phyloP scores from a whole-genome alignment of 768 basidiomycete genomes.

The Paxillus ammoniavirescens region DNA sequence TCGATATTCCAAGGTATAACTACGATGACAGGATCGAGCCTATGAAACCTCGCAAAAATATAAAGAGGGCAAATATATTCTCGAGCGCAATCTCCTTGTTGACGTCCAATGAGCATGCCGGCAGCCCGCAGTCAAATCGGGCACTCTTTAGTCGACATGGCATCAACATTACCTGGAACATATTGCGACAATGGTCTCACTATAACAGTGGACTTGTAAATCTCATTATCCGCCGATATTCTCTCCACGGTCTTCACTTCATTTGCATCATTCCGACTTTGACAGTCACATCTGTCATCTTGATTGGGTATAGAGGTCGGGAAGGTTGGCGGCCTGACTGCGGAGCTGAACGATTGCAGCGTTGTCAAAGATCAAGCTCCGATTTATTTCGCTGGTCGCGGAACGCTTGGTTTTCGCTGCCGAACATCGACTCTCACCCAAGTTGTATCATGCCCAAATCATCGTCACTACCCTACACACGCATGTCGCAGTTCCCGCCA shows the following conservation, averaged over 20 bases:
- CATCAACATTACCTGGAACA: constrained; percentile 11
- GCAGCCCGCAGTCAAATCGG: constrained; percentile 3
- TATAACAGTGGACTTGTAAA: constrained; percentile 15
- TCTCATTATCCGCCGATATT: constrained; percentile 5
- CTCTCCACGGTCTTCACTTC: constrained; percentile 17
- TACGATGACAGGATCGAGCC: constrained; percentile 73
- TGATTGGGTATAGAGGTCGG: constrained; percentile 23
- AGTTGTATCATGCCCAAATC: constrained; percentile 18
- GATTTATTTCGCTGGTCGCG: constrained; percentile 1
- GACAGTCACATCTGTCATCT: constrained; percentile 22
- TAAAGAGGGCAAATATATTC: constrained; percentile 98
- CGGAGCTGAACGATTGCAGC: constrained; percentile 1
- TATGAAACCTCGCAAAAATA: constrained; percentile 91
- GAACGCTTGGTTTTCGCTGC: constrained; percentile 9
- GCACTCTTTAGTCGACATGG: constrained; percentile 5
- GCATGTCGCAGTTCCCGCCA: not conserved
- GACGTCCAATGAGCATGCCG: constrained; percentile 68
- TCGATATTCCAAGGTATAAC: constrained; percentile 2
- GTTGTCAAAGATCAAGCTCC: not conserved
- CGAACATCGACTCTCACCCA: constrained; percentile 11
- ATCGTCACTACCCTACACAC: constrained; percentile 13
- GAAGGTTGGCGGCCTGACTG: constrained; percentile 7
- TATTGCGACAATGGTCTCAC: constrained; percentile 12
- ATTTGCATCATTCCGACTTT: constrained; percentile 12
- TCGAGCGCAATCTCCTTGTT: constrained; percentile 87